These are phyloP conservation scores for Leccinum pachyderme DNA, from an alignment of 1,284 basidiomycete species.

Conservation along the genomic window DNA sequence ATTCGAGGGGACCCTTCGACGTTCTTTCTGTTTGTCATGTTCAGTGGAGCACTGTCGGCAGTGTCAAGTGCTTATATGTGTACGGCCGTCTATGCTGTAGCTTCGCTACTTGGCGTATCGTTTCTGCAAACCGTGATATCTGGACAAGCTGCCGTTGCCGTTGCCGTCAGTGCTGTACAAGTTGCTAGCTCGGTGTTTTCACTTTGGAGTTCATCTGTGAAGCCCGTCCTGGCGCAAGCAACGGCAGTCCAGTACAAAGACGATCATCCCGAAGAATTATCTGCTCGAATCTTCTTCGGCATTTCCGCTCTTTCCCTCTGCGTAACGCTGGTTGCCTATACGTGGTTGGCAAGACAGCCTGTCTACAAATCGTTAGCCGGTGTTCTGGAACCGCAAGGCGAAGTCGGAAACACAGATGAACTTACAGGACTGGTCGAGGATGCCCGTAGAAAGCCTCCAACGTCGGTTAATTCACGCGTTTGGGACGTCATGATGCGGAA, in stretches of 20 bases:
- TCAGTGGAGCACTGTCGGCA: slow-evolving; percentile 56
- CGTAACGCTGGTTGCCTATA: slow-evolving; percentile 48
- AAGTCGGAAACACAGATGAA: slow-evolving; percentile 30
- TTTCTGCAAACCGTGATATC: slow-evolving; percentile 71
- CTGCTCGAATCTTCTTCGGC: slow-evolving; percentile 71
- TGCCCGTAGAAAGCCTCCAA: slow-evolving; percentile 22
- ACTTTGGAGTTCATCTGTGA: slow-evolving; percentile 42
- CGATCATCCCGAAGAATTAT: slow-evolving; percentile 52
- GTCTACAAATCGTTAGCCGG: slow-evolving; percentile 54
- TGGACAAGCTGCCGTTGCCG: slow-evolving; percentile 75
- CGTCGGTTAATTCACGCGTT: slow-evolving; percentile 42
- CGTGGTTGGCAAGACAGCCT: slow-evolving; percentile 56
- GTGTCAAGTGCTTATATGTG: slow-evolving; percentile 65
- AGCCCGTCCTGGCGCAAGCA: slow-evolving; percentile 7
- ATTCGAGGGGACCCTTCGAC: slow-evolving; percentile 47
- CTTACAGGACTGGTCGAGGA: slow-evolving; percentile 36
- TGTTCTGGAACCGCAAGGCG: slow-evolving; percentile 37
- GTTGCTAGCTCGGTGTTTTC: slow-evolving; percentile 62
- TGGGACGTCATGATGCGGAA: slow-evolving; percentile 66
- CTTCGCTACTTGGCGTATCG: slow-evolving; percentile 67
- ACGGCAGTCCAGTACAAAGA: slow-evolving; percentile 22
- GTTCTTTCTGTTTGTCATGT: slow-evolving; percentile 64
- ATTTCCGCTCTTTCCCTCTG: slow-evolving; percentile 67
- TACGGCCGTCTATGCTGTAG: slow-evolving; percentile 66
- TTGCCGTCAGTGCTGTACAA: slow-evolving; percentile 70